These are phyloP conservation scores for Adansonia madagascariensis DNA, from an alignment of 441 rosid species.

Conservation along the genomic window DNA sequence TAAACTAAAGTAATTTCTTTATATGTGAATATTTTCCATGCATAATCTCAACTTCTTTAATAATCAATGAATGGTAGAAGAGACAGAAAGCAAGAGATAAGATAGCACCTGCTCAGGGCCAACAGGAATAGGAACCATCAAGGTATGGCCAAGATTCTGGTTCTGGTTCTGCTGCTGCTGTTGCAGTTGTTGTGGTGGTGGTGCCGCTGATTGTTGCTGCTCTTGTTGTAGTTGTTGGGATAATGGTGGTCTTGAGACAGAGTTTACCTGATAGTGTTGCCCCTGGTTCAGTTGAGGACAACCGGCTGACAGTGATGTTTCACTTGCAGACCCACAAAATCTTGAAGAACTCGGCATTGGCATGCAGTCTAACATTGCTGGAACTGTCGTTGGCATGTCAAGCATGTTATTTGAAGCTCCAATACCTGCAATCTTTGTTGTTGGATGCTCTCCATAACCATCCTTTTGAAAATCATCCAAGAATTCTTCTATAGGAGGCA, in stretches of 20 bases:
- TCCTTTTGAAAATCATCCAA: constrained; percentile 51
- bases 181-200: neutral
- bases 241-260: constrained; percentile 29
- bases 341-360: constrained; percentile 34
- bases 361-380: constrained; percentile 41
- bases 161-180: constrained; percentile 25
- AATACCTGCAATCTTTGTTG: constrained; percentile 29
- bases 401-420: constrained; percentile 32
- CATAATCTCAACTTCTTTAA: neutral
- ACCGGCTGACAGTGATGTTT: constrained; percentile 29
- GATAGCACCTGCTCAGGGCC: constrained; percentile 50
- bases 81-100: neutral
- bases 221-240: constrained; percentile 52
- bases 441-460: constrained; percentile 34
- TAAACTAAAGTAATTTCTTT: neutral
- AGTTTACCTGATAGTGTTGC: constrained; percentile 32
- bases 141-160: constrained; percentile 40
- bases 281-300: constrained; percentile 40
- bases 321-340: constrained; percentile 34
- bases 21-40: neutral
- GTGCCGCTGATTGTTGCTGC: constrained; percentile 22
- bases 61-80: neutral
- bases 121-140: constrained; percentile 46
- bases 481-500: constrained; percentile 54
- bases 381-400: constrained; percentile 33